Evolutionary conservation across 2,329 filamentous ascomycete species (phyloP), one percentile per base, ranked within the genome.

Genomic region (Gremmenia infestans): DNA sequence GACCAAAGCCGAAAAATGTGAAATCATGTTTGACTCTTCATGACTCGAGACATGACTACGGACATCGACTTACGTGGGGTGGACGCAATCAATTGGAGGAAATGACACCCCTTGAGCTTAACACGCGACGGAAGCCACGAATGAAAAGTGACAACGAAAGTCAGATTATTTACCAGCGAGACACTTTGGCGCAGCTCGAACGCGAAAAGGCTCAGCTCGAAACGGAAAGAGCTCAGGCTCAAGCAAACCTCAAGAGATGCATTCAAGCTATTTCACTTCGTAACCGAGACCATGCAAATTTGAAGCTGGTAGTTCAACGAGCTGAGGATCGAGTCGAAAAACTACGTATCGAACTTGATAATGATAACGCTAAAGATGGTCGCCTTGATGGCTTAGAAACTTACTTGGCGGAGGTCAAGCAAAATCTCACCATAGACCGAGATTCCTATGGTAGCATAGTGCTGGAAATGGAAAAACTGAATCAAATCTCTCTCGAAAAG

Each of bases 81-180:
- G 70, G 74, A 32, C 72, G 74, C 35, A 70, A 57, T 19, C 46
- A 54, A 23, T 76, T 76, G 43, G 70, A 76, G 50, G 80, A 73
- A 48, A 74, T 79, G 39, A 73, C 74, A 40, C 80, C 81, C 12
- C 76, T 87, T 17, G 47, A 55, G 7, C 58, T 61, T 6, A 48
- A 55, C 35, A 53, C 56, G 11, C 47, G 49, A 6, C 51, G 57
- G 40, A 73, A 72, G 9, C 77, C 87, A 23, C 83, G 91, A n/a
- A 95, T 96, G 84, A 87, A 87, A 67, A 86, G 88, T 0, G 89
- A 96, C 67, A 77, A 82, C 25, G 86, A 82, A 55, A 81, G 81
- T 17, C 87, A 90, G 65, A 79, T 92, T 42, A 67, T 70, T 6
- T 71, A 80, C 14, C 76, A 80, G 46, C 73, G 73, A 55, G 77